Evolutionary conservation across 179 eudicot genomes (phyloP), one percentile per base, ranked within the genome.

Genomic region (Vitellaria paradoxa): DNA sequence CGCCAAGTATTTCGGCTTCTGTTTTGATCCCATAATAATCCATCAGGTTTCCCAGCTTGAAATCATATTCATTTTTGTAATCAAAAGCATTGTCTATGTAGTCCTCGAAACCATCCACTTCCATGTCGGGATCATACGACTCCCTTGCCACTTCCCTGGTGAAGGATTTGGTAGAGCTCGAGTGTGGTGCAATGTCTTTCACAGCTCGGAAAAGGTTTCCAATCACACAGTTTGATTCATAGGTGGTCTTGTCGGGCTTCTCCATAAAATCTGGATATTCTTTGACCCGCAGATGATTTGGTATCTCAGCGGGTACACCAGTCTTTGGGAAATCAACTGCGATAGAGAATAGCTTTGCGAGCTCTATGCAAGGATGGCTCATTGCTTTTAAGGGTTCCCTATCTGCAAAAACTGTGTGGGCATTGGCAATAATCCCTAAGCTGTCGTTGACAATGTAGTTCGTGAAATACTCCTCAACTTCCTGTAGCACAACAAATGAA

Each of bases 241-340:
- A 95, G 40, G 90, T 89, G 10, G 89, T 68, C 82, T 91, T 91
- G 82, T 95, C 97, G 1, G 91, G 88, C 80, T 94, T 94, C 12
- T 93, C 98, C 98, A 94, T 93, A 79, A 94, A 94, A 75, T 94
- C 98, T 5, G 98, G 98, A 76, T 84, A 93, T 7, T 83, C 86
- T 82, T 84, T 89, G 42, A 88, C 93, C 13, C 89, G 87, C 52
- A 94, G 80, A n/a, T 86, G 49, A 63, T 86, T 57, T n/a, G 97
- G 98, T 80, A 88, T 93, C 37, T 81, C 97, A 23, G 99, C 99
- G 9, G 99, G 93, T 7, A 91, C 81, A 8, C 99, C 99, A 6
- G 99, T 95, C 85, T 95, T 95, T n/a, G 93, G 92, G 65, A 95
- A 95, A 86, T 95, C 99, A 11, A 95, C 99, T 24, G 99, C 99